A percentile compares a stretch with the other conserved stretches of the same genome.
Conservation (phyloP, 2,329 filamentous ascomycete species). For the Hymenoscyphus albidus region DNA sequence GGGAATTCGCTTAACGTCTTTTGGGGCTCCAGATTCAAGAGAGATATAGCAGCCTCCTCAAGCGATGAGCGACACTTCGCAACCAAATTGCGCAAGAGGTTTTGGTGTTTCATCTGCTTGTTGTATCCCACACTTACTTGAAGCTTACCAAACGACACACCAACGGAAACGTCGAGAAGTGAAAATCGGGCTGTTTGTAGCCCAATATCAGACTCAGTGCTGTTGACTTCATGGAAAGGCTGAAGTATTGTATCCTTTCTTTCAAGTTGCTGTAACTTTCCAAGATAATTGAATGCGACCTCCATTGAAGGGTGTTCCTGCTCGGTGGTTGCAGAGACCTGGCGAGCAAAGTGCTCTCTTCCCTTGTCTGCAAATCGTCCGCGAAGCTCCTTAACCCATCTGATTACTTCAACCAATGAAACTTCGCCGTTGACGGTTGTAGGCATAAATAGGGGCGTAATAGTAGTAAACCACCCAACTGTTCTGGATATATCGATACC, state of each 20-base stretch:
- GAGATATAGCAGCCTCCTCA: conserved; percentile 2
- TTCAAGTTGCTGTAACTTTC: conserved; percentile 44
- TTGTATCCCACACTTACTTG: conserved; percentile 16
- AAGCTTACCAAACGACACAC: conserved; percentile 11
- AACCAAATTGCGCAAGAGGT: conserved; percentile 10
- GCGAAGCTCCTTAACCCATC: conserved; percentile 38
- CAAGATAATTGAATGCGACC: conserved; percentile 48
- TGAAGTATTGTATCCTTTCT: conserved; percentile 35
- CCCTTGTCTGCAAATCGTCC: conserved; percentile 37
- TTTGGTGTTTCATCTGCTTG: conserved; percentile 13
- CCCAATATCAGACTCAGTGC: conserved; percentile 9
- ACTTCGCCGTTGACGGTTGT: conserved; percentile 4
- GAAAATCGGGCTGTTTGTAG: conserved; percentile 35
- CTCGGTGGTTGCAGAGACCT: conserved; percentile 34
- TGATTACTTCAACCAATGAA: conserved; percentile 15
- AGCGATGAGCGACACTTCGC: conserved; percentile 7
- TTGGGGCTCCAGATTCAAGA: conserved; percentile 1
- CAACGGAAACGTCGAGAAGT: conserved; percentile 17
- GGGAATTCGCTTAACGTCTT: conserved; percentile 20
- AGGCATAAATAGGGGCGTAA: conserved; percentile 35
- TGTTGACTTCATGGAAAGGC: neutral
- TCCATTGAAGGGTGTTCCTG: conserved; percentile 36
- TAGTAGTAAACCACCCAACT: conserved; percentile 46
- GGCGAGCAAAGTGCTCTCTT: conserved; percentile 38
- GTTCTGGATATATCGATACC: conserved; percentile 38